A percentile compares a stretch with the other conserved stretches of the same genome.
These are phyloP conservation scores for Ceratobasidium sp. DNA, from an alignment of 1,284 basidiomycete species.

Conservation along the genomic window DNA sequence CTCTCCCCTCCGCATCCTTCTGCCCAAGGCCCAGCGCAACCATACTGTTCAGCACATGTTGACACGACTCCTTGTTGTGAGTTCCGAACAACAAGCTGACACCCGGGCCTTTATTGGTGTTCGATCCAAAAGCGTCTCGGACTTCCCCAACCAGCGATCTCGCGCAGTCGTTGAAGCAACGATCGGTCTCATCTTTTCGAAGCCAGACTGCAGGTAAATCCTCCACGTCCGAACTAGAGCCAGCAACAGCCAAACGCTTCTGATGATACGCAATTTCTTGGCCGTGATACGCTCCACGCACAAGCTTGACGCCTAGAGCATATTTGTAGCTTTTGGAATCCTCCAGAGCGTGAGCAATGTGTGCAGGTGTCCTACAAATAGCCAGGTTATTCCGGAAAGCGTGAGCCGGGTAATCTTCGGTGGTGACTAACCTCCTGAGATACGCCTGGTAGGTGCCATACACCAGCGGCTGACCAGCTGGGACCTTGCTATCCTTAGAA, in stretches of 20 bases:
- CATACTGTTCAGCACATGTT: conserved; percentile 40
- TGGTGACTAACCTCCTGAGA: conserved; percentile 69
- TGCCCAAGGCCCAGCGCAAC: conserved; percentile 36
- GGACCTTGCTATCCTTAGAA: conserved; percentile 47
- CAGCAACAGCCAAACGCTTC: conserved; percentile 8
- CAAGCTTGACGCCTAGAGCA: conserved; percentile 92
- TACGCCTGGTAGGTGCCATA: conserved; percentile 91
- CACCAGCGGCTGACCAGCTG: conserved; percentile 69
- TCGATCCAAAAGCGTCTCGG: conserved; percentile 60
- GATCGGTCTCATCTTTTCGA: conserved; percentile 81
- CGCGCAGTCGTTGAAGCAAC: conserved; percentile 80
- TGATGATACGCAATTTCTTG: conserved; percentile 67
- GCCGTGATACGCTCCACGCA: conserved; percentile 93
- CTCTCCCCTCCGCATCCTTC: conserved; percentile 46
- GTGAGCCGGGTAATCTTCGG: background rate
- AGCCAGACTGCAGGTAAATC: conserved; percentile 73
- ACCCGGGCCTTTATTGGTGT: conserved; percentile 49
- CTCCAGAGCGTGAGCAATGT: conserved; percentile 74
- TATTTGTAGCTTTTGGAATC: conserved; percentile 80
- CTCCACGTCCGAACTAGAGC: conserved; percentile 30
- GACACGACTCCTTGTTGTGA: conserved; percentile 34
- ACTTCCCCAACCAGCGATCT: conserved; percentile 72
- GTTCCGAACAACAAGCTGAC: conserved; percentile 37
- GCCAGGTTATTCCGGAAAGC: conserved; percentile 37
- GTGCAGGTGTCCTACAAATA: conserved; percentile 68